Conservation (phyloP, 345 rosid species). For the Stellera chamaejasme region DNA sequence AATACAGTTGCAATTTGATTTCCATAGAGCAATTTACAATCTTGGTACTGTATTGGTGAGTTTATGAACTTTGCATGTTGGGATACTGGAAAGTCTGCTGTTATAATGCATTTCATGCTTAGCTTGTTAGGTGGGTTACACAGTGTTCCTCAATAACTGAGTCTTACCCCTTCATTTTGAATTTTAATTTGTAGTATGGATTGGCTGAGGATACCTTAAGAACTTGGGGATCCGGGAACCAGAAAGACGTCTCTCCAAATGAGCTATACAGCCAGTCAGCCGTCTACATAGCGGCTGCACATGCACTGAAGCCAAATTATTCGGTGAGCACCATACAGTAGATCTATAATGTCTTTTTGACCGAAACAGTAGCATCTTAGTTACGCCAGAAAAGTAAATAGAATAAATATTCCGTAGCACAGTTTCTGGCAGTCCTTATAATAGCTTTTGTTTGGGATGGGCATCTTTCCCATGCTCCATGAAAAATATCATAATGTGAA, state of each 20-base stretch:
- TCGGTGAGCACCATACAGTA: conserved; percentile 37
- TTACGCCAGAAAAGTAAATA: no score
- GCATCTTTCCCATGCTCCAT: no score
- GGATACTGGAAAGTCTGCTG: not conserved
- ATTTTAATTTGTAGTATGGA: conserved; percentile 59
- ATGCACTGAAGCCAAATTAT: conserved; percentile 92
- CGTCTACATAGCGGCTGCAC: conserved; percentile 96
- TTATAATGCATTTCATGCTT: no score
- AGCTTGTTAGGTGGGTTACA: no score
- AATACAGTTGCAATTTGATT: conserved; percentile 88
- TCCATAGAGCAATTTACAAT: conserved; percentile 96
- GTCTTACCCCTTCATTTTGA: not conserved
- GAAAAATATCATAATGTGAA: no score
- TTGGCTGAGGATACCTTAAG: conserved; percentile 93
- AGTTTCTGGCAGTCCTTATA: no score
- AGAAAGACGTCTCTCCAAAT: conserved; percentile 72
- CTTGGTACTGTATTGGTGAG: conserved; percentile 97
- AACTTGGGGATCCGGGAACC: conserved; percentile 56
- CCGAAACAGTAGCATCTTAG: not conserved
- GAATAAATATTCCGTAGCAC: no score
- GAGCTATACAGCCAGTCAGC: conserved; percentile 97
- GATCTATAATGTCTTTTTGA: not conserved
- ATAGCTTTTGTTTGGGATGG: no score
- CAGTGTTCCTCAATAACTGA: no score
- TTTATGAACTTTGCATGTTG: conserved; percentile 10